These are phyloP conservation scores for Fusarium sp. DNA, from an alignment of 2,329 filamentous ascomycete species.

Conservation along the genomic window DNA sequence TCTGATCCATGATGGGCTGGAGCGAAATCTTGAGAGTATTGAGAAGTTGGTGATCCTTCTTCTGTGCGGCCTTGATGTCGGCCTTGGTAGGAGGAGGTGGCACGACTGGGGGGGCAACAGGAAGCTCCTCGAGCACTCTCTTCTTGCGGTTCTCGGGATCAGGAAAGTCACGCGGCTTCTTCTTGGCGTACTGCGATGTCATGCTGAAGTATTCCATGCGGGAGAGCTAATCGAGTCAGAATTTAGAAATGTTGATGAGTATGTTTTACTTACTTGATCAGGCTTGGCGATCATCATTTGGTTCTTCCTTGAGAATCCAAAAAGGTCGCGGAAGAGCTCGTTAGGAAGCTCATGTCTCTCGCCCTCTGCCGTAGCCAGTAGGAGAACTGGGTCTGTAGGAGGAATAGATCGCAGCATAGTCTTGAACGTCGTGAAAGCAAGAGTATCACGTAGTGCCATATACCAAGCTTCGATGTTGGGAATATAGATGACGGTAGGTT, in stretches of 20 bases:
- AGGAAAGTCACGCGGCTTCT: constrained; percentile 86
- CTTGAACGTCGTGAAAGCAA: constrained; percentile 84
- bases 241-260: background rate
- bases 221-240: constrained; percentile 57
- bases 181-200: constrained; percentile 81
- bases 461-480: constrained; percentile 93
- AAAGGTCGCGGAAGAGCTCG: constrained; percentile 79
- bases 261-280: constrained; percentile 63
- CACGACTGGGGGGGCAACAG: constrained; percentile 79
- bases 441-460: constrained; percentile 67
- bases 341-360: constrained; percentile 71
- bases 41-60: constrained; percentile 84
- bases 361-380: constrained; percentile 86
- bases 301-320: constrained; percentile 87
- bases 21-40: constrained; percentile 90
- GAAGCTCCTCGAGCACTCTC: constrained; percentile 81
- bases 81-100: constrained; percentile 78
- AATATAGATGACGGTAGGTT: constrained; percentile 95
- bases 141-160: constrained; percentile 89
- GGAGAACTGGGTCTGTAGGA: constrained; percentile 89
- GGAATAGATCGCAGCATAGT: constrained; percentile 84
- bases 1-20: constrained; percentile 97
- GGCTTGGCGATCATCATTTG: constrained; percentile 78
- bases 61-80: constrained; percentile 83
- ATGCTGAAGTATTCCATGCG: constrained; percentile 85